Evolutionary conservation across 306 rosid genomes (phyloP).

Genomic region (Quercus engelmannii): DNA sequence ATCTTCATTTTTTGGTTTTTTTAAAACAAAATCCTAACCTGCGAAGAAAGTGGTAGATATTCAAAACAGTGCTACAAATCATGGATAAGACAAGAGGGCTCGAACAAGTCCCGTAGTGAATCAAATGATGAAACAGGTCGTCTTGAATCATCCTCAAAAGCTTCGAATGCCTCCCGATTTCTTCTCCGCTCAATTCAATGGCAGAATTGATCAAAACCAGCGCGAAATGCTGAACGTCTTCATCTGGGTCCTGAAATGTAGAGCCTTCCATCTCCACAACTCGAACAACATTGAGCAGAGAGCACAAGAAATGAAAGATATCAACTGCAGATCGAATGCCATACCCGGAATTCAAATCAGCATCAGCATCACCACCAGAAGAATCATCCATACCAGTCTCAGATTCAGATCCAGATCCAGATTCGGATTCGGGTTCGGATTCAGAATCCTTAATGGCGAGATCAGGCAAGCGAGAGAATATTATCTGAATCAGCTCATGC

Average conservation of each 20-base stretch:
- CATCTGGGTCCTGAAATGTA: slow-evolving; percentile 50
- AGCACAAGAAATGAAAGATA: slow-evolving; percentile 76
- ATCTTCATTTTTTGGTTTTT: no score
- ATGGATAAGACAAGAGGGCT: slow-evolving; percentile 81
- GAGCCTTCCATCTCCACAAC: slow-evolving; percentile 57
- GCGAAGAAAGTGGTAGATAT: slow-evolving; percentile 70
- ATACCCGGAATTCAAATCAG: slow-evolving; percentile 39
- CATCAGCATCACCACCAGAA: slow-evolving; percentile 11
- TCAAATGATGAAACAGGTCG: slow-evolving; percentile 85
- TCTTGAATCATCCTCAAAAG: slow-evolving; percentile 87
- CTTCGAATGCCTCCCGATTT: slow-evolving; percentile 67
- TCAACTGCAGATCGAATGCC: slow-evolving; percentile 72
- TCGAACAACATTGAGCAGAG: slow-evolving; percentile 74
- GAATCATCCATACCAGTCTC: no score
- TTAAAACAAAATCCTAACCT: slow-evolving; percentile 37
- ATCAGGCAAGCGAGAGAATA: slow-evolving; percentile 59
- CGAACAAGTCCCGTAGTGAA: slow-evolving; percentile 69
- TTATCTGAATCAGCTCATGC: slow-evolving; percentile 77
- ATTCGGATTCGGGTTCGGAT: slow-evolving; percentile 25
- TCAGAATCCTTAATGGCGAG: slow-evolving; percentile 40
- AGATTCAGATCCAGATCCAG: no score
- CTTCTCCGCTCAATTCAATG: slow-evolving; percentile 74
- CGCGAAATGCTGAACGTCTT: slow-evolving; percentile 79
- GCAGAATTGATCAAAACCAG: slow-evolving; percentile 77
- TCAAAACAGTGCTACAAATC: slow-evolving; percentile 93